Percentiles rank a stretch among this genome's conserved stretches.
phyloP scores from a whole-genome alignment of 768 basidiomycete species.

The Mycena polygramma region DNA sequence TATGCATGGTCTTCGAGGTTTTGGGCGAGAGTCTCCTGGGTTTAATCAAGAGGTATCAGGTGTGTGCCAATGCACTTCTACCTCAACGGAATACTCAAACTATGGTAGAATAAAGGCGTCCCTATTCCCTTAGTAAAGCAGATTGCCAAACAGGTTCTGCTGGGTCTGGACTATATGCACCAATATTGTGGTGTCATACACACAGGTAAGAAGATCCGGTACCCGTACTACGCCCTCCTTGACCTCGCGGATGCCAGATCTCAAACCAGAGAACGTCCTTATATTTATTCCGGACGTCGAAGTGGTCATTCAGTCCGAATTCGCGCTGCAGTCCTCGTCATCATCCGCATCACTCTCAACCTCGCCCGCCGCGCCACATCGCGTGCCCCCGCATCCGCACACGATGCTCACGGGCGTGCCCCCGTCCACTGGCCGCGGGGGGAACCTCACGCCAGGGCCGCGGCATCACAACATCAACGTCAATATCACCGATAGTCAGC shows the following conservation, averaged over 20 bases:
- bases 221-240: constrained; percentile 4
- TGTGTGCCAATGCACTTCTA: background rate
- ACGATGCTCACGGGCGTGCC: constrained; percentile 86
- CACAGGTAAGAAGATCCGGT: constrained; percentile 67
- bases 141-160: constrained; percentile 95
- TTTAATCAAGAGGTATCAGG: constrained; percentile 95
- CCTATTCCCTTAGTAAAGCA: constrained; percentile 95
- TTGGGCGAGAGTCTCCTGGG: constrained; percentile 96
- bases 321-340: constrained; percentile 55
- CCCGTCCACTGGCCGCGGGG: constrained; percentile 90
- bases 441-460: constrained; percentile 91
- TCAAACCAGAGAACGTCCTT: constrained; percentile 98
- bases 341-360: constrained; percentile 45
- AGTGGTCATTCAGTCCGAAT: constrained; percentile 87
- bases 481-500: constrained; percentile 92
- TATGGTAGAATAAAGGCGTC: constrained; percentile 85
- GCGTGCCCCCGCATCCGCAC: constrained; percentile 5
- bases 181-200: constrained; percentile 97
- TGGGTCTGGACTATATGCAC: constrained; percentile 98
- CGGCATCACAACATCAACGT: constrained; percentile 52
- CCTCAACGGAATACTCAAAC: background rate
- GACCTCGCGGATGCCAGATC: constrained; percentile 61
- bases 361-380: constrained; percentile 42
- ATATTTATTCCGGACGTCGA: constrained; percentile 98
- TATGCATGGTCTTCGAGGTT: constrained; percentile 99